These are phyloP conservation scores for Serendipita sp. DNA, from an alignment of 768 basidiomycete genomes.

Conservation along the genomic window DNA sequence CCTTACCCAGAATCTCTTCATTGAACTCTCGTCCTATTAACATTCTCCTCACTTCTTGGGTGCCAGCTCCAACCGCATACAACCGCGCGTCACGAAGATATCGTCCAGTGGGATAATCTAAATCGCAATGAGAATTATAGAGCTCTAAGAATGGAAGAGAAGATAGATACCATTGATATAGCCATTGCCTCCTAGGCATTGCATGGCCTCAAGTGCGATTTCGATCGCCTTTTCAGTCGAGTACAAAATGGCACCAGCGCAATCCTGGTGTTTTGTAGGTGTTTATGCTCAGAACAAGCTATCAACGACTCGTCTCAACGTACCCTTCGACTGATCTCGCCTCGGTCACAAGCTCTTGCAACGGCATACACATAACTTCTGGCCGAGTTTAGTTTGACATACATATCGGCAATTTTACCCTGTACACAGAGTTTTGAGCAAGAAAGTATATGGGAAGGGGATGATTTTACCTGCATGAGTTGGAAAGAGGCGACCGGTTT, in stretches of 20 bases:
- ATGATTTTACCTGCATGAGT: slow-evolving; percentile 60
- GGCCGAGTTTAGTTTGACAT: slow-evolving; percentile 78
- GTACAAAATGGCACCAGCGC: slow-evolving; percentile 86
- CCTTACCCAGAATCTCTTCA: slow-evolving; percentile 29
- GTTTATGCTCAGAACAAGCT: neutral
- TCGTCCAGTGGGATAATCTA: slow-evolving; percentile 82
- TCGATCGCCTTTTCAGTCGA: slow-evolving; percentile 86
- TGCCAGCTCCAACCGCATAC: slow-evolving; percentile 92
- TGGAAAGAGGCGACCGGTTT: slow-evolving; percentile 81
- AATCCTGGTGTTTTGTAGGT: slow-evolving; percentile 42
- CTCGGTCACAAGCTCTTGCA: slow-evolving; percentile 70
- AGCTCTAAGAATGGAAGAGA: neutral
- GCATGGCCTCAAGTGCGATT: slow-evolving; percentile 81
- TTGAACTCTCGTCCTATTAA: slow-evolving; percentile 90
- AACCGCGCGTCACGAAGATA: slow-evolving; percentile 74
- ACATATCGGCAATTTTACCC: slow-evolving; percentile 55
- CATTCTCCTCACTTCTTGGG: slow-evolving; percentile 90
- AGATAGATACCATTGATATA: slow-evolving; percentile 67
- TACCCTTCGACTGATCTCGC: slow-evolving; percentile 61
- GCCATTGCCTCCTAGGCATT: slow-evolving; percentile 87
- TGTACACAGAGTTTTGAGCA: neutral
- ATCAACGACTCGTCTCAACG: slow-evolving; percentile 16
- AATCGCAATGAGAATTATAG: neutral
- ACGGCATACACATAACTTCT: slow-evolving; percentile 88
- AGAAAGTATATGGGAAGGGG: neutral